phyloP scores from a whole-genome alignment of 2,329 filamentous ascomycete genomes.

The Penicillium decumbens region DNA sequence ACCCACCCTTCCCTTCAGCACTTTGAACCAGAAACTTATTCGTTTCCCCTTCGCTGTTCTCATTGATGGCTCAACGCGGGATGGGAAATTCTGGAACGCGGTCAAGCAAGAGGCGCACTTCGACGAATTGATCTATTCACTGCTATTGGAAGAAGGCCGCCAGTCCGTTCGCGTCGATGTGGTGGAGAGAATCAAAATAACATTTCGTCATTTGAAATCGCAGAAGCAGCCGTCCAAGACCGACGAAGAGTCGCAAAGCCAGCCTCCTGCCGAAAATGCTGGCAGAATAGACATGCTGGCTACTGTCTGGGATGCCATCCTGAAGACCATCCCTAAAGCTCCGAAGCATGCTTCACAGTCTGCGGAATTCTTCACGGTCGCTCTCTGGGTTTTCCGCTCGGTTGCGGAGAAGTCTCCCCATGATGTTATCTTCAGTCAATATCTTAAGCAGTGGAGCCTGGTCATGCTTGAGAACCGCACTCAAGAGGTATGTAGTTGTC shows the following conservation, averaged over 20 bases:
- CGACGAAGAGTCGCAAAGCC: slow-evolving; percentile 13
- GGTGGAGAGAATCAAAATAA: slow-evolving; percentile 37
- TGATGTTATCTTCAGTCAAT: slow-evolving; percentile 38
- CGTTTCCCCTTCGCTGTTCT: slow-evolving; percentile 47
- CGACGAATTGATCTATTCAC: slow-evolving; percentile 37
- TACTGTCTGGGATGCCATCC: slow-evolving; percentile 45
- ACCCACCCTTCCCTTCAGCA: slow-evolving; percentile 11
- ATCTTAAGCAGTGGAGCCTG: slow-evolving; percentile 42
- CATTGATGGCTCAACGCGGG: slow-evolving; percentile 48
- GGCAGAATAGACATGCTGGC: slow-evolving; percentile 39
- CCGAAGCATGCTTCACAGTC: slow-evolving; percentile 36
- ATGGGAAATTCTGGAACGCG: slow-evolving; percentile 43
- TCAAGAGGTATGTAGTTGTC: slow-evolving; percentile 34
- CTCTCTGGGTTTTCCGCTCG: slow-evolving; percentile 41
- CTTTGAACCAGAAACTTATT: slow-evolving; percentile 34
- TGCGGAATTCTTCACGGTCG: slow-evolving; percentile 46
- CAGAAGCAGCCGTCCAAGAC: slow-evolving; percentile 26
- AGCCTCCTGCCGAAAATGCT: slow-evolving; percentile 23
- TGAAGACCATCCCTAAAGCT: slow-evolving; percentile 39
- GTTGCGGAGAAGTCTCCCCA: slow-evolving; percentile 38
- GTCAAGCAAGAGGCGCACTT: slow-evolving; percentile 39
- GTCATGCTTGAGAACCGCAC: slow-evolving; percentile 43
- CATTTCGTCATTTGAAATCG: slow-evolving; percentile 32
- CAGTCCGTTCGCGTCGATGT: slow-evolving; percentile 37
- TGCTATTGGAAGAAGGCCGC: slow-evolving; percentile 46